Evolutionary conservation across 2,329 filamentous ascomycete species (phyloP).

Genomic region (Leptographium procerum): DNA sequence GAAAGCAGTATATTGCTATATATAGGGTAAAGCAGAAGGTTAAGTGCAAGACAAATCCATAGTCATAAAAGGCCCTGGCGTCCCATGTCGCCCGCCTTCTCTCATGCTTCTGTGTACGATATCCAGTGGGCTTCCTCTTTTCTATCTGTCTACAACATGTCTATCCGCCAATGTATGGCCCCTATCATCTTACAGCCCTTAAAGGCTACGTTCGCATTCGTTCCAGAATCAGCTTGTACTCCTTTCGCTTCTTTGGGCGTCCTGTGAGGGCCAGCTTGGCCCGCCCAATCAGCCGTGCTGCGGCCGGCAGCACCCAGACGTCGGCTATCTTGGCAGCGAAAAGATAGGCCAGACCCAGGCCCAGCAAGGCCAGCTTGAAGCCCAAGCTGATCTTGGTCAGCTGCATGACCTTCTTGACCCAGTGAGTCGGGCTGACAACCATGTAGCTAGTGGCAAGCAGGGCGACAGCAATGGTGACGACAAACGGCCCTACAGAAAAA

Average conservation of each 20-base stretch:
- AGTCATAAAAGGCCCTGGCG: no score
- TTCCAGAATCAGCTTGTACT: slow-evolving; percentile 75
- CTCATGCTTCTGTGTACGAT: background rate
- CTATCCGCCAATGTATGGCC: background rate
- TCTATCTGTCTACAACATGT: background rate
- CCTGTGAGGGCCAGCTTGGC: slow-evolving; percentile 45
- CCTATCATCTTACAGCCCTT: background rate
- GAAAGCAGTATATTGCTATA: no score
- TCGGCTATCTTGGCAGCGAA: slow-evolving; percentile 60
- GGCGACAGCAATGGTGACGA: slow-evolving; percentile 60
- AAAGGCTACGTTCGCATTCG: slow-evolving; percentile 37
- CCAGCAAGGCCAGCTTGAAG: slow-evolving; percentile 64
- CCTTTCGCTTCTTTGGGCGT: slow-evolving; percentile 65
- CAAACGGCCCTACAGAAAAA: slow-evolving; percentile 58
- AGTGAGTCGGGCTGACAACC: slow-evolving; percentile 60
- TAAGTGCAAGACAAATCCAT: no score
- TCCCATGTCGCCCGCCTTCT: no score
- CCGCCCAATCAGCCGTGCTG: slow-evolving; percentile 58
- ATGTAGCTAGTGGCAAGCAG: slow-evolving; percentile 65
- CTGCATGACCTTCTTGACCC: slow-evolving; percentile 69
- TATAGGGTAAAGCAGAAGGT: no score
- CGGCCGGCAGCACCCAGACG: slow-evolving; percentile 52
- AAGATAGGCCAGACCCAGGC: slow-evolving; percentile 60
- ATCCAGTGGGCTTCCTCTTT: no score
- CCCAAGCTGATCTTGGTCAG: slow-evolving; percentile 62